Conservation (phyloP, 495 filamentous ascomycete genomes). For the Thozetella sp. region DNA sequence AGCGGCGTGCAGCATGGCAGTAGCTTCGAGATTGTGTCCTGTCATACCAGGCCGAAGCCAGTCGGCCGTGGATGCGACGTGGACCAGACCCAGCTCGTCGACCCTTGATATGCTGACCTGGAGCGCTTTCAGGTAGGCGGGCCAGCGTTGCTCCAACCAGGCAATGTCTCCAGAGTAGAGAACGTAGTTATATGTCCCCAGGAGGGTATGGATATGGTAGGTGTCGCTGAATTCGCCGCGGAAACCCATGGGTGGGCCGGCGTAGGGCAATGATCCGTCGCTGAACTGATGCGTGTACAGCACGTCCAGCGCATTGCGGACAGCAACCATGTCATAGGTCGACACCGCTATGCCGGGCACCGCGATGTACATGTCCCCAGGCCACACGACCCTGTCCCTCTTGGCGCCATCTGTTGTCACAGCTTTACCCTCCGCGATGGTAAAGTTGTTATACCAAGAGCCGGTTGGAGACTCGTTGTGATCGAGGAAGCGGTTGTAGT, state of each 20-base stretch:
- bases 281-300: constrained; percentile 44
- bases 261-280: constrained; percentile 57
- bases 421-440: constrained; percentile 52
- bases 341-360: constrained; percentile 47
- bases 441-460: constrained; percentile 43
- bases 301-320: constrained; percentile 46
- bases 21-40: constrained; percentile 51
- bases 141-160: constrained; percentile 53
- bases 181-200: constrained; percentile 62
- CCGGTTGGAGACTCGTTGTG: constrained; percentile 30
- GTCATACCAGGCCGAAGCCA: constrained; percentile 55
- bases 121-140: constrained; percentile 50
- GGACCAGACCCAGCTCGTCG: constrained; percentile 45
- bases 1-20: constrained; percentile 30
- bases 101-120: constrained; percentile 54
- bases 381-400: constrained; percentile 59
- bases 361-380: constrained; percentile 52
- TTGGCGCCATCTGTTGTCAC: constrained; percentile 60
- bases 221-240: constrained; percentile 56
- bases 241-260: constrained; percentile 58
- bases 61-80: constrained; percentile 55
- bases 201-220: constrained; percentile 64
- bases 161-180: constrained; percentile 57
- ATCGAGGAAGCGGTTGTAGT: constrained; percentile 35
- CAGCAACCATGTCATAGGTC: constrained; percentile 40